Evolutionary conservation across 108 stramenopile species (phyloP), one percentile per base, ranked within the genome.

Genomic region (Fistulifera solaris): DNA sequence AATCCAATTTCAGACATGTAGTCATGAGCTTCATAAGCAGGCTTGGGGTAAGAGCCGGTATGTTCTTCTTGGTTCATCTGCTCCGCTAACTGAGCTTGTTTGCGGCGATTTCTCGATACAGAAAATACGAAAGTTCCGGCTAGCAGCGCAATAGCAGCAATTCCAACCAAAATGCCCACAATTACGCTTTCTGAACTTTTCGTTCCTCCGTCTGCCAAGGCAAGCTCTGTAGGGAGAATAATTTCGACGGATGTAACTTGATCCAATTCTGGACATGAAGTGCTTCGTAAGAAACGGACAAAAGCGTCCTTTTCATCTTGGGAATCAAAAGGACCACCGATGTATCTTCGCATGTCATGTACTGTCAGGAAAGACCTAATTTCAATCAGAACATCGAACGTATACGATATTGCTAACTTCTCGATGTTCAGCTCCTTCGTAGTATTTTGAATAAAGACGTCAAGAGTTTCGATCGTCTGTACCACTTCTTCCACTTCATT

Each of bases 171-270:
- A 57, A 38, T 27, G 15, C 24, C 62, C 21, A 64, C 69, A 40
- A 69, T 75, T 48, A 43, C 60, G 1, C 62, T 52, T 21, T 58
- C 67, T 7, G 66, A 69, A 31, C 44, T 65, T 49, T 74, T 69
- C 13, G 70, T 23, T n/a, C 21, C 40, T 18, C 24, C 56, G 8
- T 5, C 26, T 24, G 3, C 4, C 2, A 23, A n/a, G 28, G 15
- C 18, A 19, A 52, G 39, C 15, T 60, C 49, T n/a, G 27, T 47
- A 16, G 24, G 39, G 15, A 57, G 46, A 10, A 26, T 31, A 8
- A 56, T 55, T 57, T 42, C 27, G 19, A 58, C 44, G 17, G 26
- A 58, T 2, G 10, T 54, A 4, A 14, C 38, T 26, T 24, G 4
- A 22, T 10, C 22, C 16, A 24, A 4, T 13, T 35, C 17, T 3